Evolutionary conservation across 306 rosid species (phyloP).

Genomic region (Castanea mollissima): DNA sequence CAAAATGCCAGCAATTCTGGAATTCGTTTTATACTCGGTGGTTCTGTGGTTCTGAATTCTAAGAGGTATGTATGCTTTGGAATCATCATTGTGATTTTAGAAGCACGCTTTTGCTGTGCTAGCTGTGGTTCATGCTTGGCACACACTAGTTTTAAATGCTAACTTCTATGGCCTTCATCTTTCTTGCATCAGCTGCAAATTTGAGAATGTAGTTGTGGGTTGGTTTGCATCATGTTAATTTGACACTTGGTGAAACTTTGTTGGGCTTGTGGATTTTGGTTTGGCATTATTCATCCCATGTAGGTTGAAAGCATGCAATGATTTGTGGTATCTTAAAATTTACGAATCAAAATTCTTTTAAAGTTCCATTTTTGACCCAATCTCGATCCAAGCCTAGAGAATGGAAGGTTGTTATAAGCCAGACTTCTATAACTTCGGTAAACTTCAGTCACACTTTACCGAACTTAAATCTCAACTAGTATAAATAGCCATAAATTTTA

Average conservation of each 20-base stretch:
- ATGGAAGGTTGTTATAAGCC: not conserved
- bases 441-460: not conserved
- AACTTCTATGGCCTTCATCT: slow-evolving; percentile 10
- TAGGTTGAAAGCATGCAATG: not conserved
- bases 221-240: slow-evolving; percentile 1
- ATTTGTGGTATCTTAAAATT: not conserved
- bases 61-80: slow-evolving; percentile 53
- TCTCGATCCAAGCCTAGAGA: not conserved
- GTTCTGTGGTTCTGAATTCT: slow-evolving; percentile 83
- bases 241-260: not conserved
- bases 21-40: slow-evolving; percentile 77
- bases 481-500: not conserved
- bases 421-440: not conserved
- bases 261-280: not conserved
- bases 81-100: slow-evolving; percentile 4
- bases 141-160: not conserved
- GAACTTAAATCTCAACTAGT: not conserved
- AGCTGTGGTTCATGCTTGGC: slow-evolving; percentile 14
- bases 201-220: slow-evolving; percentile 11
- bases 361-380: not conserved
- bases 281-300: not conserved
- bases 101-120: not conserved
- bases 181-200: slow-evolving; percentile 15
- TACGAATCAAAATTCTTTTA: not conserved
- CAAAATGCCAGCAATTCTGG: slow-evolving; percentile 79